Evolutionary conservation across 495 filamentous ascomycete genomes (phyloP), one percentile per base, ranked within the genome.

Genomic region (Daldinia decipiens): DNA sequence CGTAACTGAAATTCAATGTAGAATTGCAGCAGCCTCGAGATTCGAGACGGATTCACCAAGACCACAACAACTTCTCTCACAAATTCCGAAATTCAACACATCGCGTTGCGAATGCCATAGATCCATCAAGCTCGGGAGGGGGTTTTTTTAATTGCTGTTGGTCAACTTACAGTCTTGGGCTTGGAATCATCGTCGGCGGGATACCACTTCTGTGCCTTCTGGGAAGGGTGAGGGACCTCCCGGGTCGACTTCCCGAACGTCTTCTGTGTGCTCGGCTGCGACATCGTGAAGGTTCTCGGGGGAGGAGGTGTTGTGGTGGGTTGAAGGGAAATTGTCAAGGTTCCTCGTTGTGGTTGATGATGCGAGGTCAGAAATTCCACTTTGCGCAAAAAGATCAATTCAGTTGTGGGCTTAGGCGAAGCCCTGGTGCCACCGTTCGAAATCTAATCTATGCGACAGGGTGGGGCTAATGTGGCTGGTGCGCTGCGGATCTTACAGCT

Each of bases 121-220:
- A 51, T 59, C 32, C 29, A n/a, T 24, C 17, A 50, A n/a, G 24
- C n/a, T 47, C 29, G 26, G 31, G 27, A 11, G 26, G 26, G 3
- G 26, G 26, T 27, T 27, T 31, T 26, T 27, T 53, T 15, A 53
- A 40, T 58, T 29, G 24, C 74, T 63, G 58, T 70, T 72, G 68
- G 13, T 36, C 71, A 77, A 89, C 89, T 80, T 85, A 99, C 96
- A 90, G 95, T 95, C 88, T 92, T 97, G 68, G 91, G 90, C 86
- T 92, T 86, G 79, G 87, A 79, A 80, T 95, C 91, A 83, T 98
- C 95, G 81, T 97, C 93, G 78, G 94, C 92, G 82, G 96, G 96
- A 84, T 99, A 99, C 93, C 95, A 99, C 86, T 98, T 99, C 89
- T 91, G 88, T 79, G 95, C 95, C 92, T 96, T 97, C 83, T 95